Evolutionary conservation across 2,329 filamentous ascomycete species (phyloP).

Genomic region (Pseudogymnoascus sp.): DNA sequence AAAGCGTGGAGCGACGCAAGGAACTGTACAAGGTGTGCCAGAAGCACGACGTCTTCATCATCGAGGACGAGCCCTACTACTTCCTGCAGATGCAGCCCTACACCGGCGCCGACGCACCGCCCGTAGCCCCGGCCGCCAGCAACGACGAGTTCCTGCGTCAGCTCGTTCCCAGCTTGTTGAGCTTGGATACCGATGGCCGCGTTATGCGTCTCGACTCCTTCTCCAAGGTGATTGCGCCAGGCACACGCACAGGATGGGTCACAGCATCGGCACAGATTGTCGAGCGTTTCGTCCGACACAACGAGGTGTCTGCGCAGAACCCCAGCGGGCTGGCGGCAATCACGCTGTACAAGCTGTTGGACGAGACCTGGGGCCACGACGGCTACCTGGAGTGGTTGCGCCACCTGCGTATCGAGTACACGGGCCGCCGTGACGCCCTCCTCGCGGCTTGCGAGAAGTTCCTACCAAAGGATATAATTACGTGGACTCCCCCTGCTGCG

Average conservation of each 20-base stretch:
- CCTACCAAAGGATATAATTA: slow-evolving; percentile 64
- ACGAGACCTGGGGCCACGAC: slow-evolving; percentile 87
- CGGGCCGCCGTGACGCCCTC: slow-evolving; percentile 65
- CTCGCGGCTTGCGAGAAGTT: slow-evolving; percentile 71
- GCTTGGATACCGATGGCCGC: slow-evolving; percentile 75
- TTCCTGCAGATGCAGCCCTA: slow-evolving; percentile 60
- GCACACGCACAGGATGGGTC: slow-evolving; percentile 77
- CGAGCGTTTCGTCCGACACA: slow-evolving; percentile 72
- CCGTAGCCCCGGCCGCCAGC: slow-evolving; percentile 45
- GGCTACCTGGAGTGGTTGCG: slow-evolving; percentile 89
- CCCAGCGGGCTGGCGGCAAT: slow-evolving; percentile 79
- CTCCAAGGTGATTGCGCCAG: slow-evolving; percentile 82
- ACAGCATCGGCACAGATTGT: slow-evolving; percentile 79
- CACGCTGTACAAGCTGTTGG: slow-evolving; percentile 77
- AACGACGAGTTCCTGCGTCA: slow-evolving; percentile 65
- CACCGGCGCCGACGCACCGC: slow-evolving; percentile 35
- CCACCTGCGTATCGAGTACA: slow-evolving; percentile 72
- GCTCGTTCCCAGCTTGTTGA: slow-evolving; percentile 67
- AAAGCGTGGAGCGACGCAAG: slow-evolving; percentile 46
- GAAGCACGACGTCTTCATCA: slow-evolving; percentile 61
- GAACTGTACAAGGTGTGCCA: slow-evolving; percentile 58
- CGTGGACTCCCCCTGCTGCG: slow-evolving; percentile 70
- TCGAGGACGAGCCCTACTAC: slow-evolving; percentile 71
- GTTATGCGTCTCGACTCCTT: slow-evolving; percentile 89
- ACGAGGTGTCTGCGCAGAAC: slow-evolving; percentile 76